These are phyloP conservation scores for Inonotus obliquus DNA, from an alignment of 1,284 basidiomycete species.

Conservation along the genomic window DNA sequence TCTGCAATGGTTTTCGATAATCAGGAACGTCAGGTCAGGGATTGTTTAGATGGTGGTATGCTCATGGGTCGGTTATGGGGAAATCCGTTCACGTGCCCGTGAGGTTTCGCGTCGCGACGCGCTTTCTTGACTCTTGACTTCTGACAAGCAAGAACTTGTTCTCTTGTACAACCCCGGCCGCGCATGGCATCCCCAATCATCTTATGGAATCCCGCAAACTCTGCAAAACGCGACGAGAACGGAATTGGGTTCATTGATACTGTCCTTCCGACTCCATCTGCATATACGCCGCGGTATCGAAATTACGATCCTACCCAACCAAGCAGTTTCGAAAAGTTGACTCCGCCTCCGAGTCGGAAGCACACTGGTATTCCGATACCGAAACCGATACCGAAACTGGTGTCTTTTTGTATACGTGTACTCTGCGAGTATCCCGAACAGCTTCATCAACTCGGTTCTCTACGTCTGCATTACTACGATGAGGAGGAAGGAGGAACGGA, in stretches of 20 bases:
- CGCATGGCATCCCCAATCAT: slow-evolving; percentile 6
- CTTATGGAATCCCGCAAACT: slow-evolving; percentile 1
- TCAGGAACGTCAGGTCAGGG: not conserved
- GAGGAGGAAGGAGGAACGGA: slow-evolving; percentile 21
- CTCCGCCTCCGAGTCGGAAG: too few species aligned
- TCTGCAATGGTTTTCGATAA: not conserved
- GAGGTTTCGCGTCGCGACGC: slow-evolving; percentile 14
- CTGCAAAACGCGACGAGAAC: slow-evolving; percentile 30
- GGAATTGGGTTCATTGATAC: slow-evolving; percentile 33
- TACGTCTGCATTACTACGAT: slow-evolving; percentile 27
- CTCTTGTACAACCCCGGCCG: too few species aligned
- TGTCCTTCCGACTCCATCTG: slow-evolving; percentile 23
- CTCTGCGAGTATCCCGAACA: slow-evolving; percentile 36
- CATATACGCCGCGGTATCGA: slow-evolving; percentile 26
- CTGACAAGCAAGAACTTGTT: too few species aligned
- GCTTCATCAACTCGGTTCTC: slow-evolving; percentile 29
- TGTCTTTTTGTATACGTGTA: slow-evolving; percentile 35
- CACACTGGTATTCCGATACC: too few species aligned
- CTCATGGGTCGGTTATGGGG: not conserved
- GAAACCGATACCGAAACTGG: slow-evolving; percentile 35
- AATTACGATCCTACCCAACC: not conserved
- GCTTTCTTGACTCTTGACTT: too few species aligned
- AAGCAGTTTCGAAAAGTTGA: too few species aligned
- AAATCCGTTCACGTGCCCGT: slow-evolving; percentile 7
- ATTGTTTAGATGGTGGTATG: not conserved